Evolutionary conservation across 1,139 yeast genomes (phyloP).

Genomic region (Eremothecium sinecaudum): DNA sequence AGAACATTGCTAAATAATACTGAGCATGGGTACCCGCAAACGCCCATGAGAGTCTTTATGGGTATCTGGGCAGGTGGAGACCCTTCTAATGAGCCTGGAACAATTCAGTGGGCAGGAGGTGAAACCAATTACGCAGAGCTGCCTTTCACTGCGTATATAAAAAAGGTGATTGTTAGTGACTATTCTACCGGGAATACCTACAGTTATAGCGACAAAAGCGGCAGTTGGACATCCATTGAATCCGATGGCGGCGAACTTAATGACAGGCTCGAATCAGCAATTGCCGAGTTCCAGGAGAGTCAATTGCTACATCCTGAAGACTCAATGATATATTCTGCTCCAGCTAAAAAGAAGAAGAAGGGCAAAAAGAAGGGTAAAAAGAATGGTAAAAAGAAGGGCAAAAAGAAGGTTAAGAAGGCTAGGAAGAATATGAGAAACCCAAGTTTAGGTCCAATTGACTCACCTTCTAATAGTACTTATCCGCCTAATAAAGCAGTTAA

Average conservation of each 20-base stretch:
- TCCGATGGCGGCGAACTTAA: conserved; percentile 56
- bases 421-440: too few relatives aligned
- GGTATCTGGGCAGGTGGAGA: conserved; percentile 86
- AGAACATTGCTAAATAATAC: conserved; percentile 47
- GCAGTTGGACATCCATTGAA: conserved; percentile 58
- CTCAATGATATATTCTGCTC: too few relatives aligned
- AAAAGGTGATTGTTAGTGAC: conserved; percentile 55
- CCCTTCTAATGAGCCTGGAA: conserved; percentile 52
- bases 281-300: conserved; percentile 37
- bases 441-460: too few relatives aligned
- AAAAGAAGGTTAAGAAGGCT: too few relatives aligned
- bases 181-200: conserved; percentile 73
- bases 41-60: conserved; percentile 62
- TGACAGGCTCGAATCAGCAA: conserved; percentile 48
- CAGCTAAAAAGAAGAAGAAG: too few relatives aligned
- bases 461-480: too few relatives aligned
- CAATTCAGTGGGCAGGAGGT: conserved; percentile 84
- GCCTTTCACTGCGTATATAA: conserved; percentile 62
- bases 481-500: too few relatives aligned
- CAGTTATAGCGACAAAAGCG: conserved; percentile 53
- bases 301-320: too few relatives aligned
- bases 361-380: too few relatives aligned
- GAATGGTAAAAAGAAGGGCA: too few relatives aligned
- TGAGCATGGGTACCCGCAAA: conserved; percentile 62
- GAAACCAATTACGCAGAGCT: conserved; percentile 52